Base-by-base conservation (phyloP, 192 early-diverging fungal genomes). In the Globomyces pollinis-pini region DNA sequence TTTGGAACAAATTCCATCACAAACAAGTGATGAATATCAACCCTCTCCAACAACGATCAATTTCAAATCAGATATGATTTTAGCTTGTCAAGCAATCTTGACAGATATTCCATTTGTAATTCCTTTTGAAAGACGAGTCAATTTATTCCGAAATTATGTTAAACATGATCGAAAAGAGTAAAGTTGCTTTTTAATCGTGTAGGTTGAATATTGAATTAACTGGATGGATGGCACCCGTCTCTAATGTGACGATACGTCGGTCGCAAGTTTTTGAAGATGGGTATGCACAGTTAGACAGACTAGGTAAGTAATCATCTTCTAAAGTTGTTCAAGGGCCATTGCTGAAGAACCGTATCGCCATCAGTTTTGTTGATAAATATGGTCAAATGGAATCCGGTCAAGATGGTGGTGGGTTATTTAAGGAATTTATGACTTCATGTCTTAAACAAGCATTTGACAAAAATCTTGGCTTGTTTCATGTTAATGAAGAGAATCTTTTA, bases 381-480 rank as follows among this genome's bases (percentile, higher is more conserved):
- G 92, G 92, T 0, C 68, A 92, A 29, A 67, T 64, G 9, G 95
- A 98, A 62, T 90, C 88, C 9, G 95, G 95, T 24, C 7, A 11
- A 47, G 95, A 98, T 65, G 95, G 95, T 44, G 92, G 93, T 28
- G 94, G 95, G 32, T 85, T 98, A 9, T 98, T 98, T 65, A 98
- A 98, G 42, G 95, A 98, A 70, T 98, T 98, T 60, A 70, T 98
- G 33, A 95, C 88, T 28, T 32, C 35, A 30, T 24, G 38, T 8
- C 34, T 63, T 26, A 56, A 58, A 29, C 84, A 94, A 59, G 79
- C 74, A 8, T 81, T 81, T 68, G 66, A 68, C n/a, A 26, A 33
- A 12, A 69, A 69, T 23, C 62, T 66, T 33, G 68, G 67, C 1
- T 51, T 80, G 29, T 80, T 80, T 43, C 39, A 69, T 51, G 57